phyloP scores from a whole-genome alignment of 1,284 basidiomycete species.

The Leccinum cinnamomeum region DNA sequence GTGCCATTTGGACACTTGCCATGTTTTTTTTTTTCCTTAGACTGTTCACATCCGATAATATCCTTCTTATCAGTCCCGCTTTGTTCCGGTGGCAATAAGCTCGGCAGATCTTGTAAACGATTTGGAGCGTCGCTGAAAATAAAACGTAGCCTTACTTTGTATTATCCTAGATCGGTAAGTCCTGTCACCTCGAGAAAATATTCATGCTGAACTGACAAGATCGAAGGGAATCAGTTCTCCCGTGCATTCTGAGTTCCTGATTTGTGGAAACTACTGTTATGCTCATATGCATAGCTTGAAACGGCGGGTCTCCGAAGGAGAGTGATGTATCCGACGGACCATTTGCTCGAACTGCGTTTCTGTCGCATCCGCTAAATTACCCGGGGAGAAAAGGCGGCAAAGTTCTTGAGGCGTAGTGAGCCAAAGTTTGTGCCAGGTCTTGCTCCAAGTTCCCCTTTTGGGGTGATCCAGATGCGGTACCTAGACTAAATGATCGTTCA shows the following conservation, averaged over 20 bases:
- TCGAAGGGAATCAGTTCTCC: not conserved
- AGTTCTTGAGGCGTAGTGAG: not conserved
- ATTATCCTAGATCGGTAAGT: not conserved
- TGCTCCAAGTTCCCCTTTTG: not conserved
- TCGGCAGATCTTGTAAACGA: conserved; percentile 11
- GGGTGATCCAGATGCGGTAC: not conserved
- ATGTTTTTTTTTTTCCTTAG: not conserved
- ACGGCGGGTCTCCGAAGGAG: not conserved
- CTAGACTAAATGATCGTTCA: not conserved
- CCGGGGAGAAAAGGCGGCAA: not conserved
- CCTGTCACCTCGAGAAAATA: conserved; percentile 2
- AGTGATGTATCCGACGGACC: conserved; percentile 1
- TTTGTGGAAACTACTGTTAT: not conserved
- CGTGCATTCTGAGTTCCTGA: not conserved
- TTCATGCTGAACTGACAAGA: not conserved
- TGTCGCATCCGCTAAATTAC: not conserved
- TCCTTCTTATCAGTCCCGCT: conserved; percentile 6
- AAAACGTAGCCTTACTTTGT: conserved; percentile 1
- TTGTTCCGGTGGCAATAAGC: conserved; percentile 25
- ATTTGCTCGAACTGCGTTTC: not conserved
- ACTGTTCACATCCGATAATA: conserved; percentile 1
- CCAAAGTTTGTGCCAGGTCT: not conserved
- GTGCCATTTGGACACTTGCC: not conserved
- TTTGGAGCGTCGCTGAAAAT: conserved; percentile 1
- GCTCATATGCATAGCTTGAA: not conserved